Evolutionary conservation across 495 filamentous ascomycete genomes (phyloP), one percentile per base, ranked within the genome.

Genomic region (Aspergillus steynii): DNA sequence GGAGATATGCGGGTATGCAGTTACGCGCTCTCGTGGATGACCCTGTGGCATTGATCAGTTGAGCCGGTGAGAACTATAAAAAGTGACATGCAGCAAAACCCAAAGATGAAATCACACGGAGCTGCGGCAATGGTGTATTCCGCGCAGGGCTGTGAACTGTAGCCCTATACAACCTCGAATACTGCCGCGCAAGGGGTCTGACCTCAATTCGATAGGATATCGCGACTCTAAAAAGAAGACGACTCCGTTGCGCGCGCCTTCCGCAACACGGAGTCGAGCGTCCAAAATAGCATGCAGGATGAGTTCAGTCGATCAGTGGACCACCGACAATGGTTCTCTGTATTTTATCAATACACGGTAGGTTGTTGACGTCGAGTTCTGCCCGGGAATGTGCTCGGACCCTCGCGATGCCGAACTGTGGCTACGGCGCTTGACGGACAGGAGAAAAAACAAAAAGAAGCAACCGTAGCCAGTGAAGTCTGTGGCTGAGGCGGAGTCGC

Each of bases 401-500:
- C 47, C 48, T 42, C 37, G 12, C 31, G 55, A 48, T 32, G 29
- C 4, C n/a, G 55, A 7, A 29, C 9, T n/a, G 25, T 56, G 25
- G 27, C 9, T 31, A 34, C 37, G 28, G 58, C 50, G 29, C 47
- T 55, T 56, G 53, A 45, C 29, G 14, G 28, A 37, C 15, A 27
- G 3, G 55, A 29, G 29, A 32, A 6, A 45, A 50, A 50, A 50
- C n/a, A 9, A 52, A 29, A 61, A 54, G 45, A 42, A 62, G 46
- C 53, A 50, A 53, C 26, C 8, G 31, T n/a, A 53, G 56, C 65
- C 61, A 60, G 58, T 42, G 29, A 46, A 7, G 26, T 37, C 25
- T 56, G 68, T 67, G 65, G 65, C 64, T 67, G 69, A 56, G 69
- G 69, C 69, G 60, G 52, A 61, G 68, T 42, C 55, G 55, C 51